Conservation (phyloP, 495 filamentous ascomycete genomes). For the Trichoderma gamsii region DNA sequence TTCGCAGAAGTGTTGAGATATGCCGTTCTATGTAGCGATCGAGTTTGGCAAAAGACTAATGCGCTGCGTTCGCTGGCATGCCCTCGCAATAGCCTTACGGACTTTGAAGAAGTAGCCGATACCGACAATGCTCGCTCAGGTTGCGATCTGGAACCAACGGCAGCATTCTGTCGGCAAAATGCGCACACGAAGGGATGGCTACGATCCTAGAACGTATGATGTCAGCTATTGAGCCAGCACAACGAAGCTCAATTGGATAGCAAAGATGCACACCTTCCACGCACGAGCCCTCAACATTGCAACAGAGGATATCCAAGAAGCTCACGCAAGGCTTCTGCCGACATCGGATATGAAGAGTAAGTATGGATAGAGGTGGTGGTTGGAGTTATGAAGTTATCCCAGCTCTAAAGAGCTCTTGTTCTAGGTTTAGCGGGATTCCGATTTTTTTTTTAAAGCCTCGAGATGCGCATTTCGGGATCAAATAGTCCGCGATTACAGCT, state of each 20-base stretch:
- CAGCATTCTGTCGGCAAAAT: slow-evolving; percentile 1
- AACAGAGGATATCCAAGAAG: background rate
- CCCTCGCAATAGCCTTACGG: background rate
- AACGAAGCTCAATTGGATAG: background rate
- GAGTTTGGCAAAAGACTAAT: background rate
- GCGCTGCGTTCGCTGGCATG: background rate
- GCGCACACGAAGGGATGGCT: slow-evolving; percentile 2
- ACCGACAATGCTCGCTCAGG: background rate
- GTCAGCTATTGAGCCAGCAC: background rate
- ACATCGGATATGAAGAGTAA: background rate
- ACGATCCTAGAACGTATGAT: slow-evolving; percentile 6
- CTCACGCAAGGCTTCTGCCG: slow-evolving; percentile 2
- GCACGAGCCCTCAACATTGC: slow-evolving; percentile 14
- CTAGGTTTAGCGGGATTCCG: background rate
- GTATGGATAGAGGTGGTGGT: background rate
- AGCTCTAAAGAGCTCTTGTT: background rate
- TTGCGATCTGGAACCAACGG: background rate
- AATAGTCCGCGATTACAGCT: background rate
- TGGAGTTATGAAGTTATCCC: background rate
- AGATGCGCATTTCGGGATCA: background rate
- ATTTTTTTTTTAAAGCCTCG: background rate
- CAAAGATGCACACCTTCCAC: slow-evolving; percentile 6
- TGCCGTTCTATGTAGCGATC: background rate
- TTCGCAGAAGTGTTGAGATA: background rate
- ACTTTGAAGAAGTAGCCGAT: background rate